These are phyloP conservation scores for Botryotinia narcissicola DNA, from an alignment of 2,329 filamentous ascomycete genomes.

Conservation along the genomic window DNA sequence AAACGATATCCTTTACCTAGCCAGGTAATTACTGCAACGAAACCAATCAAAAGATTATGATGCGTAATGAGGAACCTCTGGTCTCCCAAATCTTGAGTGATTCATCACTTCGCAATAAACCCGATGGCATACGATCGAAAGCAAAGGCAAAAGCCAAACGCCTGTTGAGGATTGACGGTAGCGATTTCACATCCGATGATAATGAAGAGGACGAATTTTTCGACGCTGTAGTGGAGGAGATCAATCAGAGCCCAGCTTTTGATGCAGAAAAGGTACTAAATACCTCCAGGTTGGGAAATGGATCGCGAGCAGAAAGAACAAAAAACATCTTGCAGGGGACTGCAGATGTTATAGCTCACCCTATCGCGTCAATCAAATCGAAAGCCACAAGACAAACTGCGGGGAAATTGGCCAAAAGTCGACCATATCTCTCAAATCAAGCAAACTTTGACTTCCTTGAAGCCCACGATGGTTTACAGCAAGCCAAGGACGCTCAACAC, in stretches of 20 bases:
- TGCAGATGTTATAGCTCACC: constrained; percentile 24
- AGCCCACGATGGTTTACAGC: constrained; percentile 33
- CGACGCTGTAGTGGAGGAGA: constrained; percentile 7
- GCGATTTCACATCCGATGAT: background rate
- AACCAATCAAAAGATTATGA: background rate
- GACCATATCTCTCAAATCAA: constrained; percentile 38
- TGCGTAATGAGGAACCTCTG: constrained; percentile 14
- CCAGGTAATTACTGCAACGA: background rate
- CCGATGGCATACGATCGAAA: background rate
- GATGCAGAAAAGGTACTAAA: constrained; percentile 26
- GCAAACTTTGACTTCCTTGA: constrained; percentile 41
- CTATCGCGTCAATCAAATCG: constrained; percentile 28
- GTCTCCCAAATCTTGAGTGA: background rate
- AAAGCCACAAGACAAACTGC: constrained; percentile 28
- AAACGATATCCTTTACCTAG: background rate
- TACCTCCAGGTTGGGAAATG: constrained; percentile 19
- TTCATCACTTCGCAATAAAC: background rate
- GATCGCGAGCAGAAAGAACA: constrained; percentile 19
- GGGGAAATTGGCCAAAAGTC: constrained; percentile 28
- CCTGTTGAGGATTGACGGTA: background rate
- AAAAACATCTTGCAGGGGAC: constrained; percentile 23
- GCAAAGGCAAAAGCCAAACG: constrained; percentile 4
- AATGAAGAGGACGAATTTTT: background rate
- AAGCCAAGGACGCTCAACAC: constrained; percentile 14
- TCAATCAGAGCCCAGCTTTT: constrained; percentile 30